These are phyloP conservation scores for Trichomonas vaginalis DNA, from an alignment of 208 protist genomes.

Conservation along the genomic window DNA sequence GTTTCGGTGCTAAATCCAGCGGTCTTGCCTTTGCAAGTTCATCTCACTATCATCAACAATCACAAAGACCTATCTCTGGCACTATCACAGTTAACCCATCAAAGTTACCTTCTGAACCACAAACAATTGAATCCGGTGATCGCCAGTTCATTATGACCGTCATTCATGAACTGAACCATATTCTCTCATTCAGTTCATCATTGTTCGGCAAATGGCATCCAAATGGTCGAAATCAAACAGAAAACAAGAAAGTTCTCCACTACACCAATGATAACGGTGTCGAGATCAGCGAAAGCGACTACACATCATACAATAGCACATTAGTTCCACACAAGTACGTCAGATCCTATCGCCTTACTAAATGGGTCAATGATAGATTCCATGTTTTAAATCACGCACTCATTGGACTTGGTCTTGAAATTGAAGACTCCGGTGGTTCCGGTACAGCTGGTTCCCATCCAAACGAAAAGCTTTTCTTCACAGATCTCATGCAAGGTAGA, in stretches of 20 bases:
- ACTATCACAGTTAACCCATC: neutral
- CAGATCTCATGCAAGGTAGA: too few species aligned
- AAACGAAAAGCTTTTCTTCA: too few species aligned
- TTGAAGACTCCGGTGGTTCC: neutral
- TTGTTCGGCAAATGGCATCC: neutral
- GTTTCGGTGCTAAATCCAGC: too few species aligned
- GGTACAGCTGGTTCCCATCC: too few species aligned
- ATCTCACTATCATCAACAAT: too few species aligned
- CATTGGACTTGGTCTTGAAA: neutral
- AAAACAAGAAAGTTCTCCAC: too few species aligned
- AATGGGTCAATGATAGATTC: neutral
- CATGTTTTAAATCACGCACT: too few species aligned
- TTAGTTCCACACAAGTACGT: neutral
- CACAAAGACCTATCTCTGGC: neutral
- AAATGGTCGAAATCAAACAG: neutral
- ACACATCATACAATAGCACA: too few species aligned
- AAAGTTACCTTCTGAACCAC: neutral
- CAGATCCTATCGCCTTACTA: neutral
- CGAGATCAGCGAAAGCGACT: too few species aligned
- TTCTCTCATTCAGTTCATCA: neutral
- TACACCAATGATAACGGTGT: too few species aligned
- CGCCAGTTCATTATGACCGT: neutral
- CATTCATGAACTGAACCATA: neutral
- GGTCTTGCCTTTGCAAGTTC: too few species aligned
- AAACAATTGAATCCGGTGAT: neutral